These are phyloP conservation scores for Tulasnella calospora DNA, from an alignment of 768 basidiomycete species.

Conservation along the genomic window DNA sequence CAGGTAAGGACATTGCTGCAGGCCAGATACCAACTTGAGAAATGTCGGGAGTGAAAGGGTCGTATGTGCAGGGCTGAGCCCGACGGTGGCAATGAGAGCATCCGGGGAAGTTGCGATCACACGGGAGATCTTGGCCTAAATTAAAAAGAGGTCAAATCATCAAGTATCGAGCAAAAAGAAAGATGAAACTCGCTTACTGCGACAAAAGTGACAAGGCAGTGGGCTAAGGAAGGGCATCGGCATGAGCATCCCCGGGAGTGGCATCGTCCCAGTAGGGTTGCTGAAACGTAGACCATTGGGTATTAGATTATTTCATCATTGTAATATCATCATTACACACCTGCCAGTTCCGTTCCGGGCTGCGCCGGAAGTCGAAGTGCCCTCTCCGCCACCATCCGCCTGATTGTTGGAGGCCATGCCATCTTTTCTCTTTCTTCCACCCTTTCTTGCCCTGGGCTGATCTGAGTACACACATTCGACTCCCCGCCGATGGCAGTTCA, in stretches of 20 bases:
- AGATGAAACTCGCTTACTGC: not conserved
- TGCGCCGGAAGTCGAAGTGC: not conserved
- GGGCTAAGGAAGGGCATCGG: conserved; percentile 23
- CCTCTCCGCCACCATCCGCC: not conserved
- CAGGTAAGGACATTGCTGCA: conserved; percentile 1
- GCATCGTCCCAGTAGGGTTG: not conserved
- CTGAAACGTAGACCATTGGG: not conserved
- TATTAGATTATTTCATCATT: too few species aligned
- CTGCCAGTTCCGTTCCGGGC: not conserved
- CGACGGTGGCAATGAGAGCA: conserved; percentile 17
- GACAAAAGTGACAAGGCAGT: conserved; percentile 21
- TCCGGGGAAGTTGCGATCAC: conserved; percentile 15
- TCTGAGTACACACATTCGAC: conserved; percentile 22
- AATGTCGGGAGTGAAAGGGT: conserved; percentile 18
- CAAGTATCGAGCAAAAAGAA: not conserved
- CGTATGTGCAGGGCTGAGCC: conserved; percentile 16
- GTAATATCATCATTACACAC: not conserved
- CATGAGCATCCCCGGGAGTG: conserved; percentile 20
- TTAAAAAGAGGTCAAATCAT: not conserved
- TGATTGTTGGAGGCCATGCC: not conserved
- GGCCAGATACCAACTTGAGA: conserved; percentile 21
- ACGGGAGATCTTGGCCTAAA: conserved; percentile 21
- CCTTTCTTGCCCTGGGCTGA: conserved; percentile 11
- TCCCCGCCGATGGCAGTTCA: conserved; percentile 18
- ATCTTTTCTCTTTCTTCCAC: conserved; percentile 23